Base-by-base conservation (phyloP, 768 basidiomycete species). In the Termitomyces bulborhizus region DNA sequence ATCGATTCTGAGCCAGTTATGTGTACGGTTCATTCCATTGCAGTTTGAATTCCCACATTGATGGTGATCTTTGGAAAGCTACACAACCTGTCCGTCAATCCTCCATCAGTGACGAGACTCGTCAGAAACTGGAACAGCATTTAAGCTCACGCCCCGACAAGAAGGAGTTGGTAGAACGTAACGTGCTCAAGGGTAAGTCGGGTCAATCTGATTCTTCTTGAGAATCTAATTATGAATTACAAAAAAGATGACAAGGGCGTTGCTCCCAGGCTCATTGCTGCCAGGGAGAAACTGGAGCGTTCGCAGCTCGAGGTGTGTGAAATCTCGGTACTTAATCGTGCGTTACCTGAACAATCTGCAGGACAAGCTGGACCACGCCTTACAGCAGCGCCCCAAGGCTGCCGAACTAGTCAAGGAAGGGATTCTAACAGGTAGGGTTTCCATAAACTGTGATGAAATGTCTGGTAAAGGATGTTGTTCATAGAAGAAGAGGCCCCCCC, bases 351-450 rank as follows among this genome's bases (percentile, higher is more conserved):
- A 44, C 34, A 21, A 29, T 37, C 29, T 21, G 45, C 51, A 87
- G 84, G 79, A 86, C 71, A 82, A 80, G 64, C 76, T 89, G 37
- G 83, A 82, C 51, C 78, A 81, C 40, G 78, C 78, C 13, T 72
- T 88, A 46, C 76, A 80, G 56, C 67, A 76, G 40, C 75, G 85
- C 44, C 85, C 85, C 36, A 76, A 76, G 57, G 70, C 80, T 4
- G 81, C 82, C 54, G 82, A 86, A 58, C 73, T 90, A 39, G 77
- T 88, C 54, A 81, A 81, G 67, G 78, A 76, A 54, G 85, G 84
- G 9, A 88, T 88, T 61, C 70, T 88, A 47, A 68, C 65, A 47
- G 67, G 72, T 68, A 57, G 36, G 36, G 13, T 47, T 21, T 44
- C 31, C 16, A 44, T 11, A 27, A 32, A 40, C 18, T 39, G 42